These are phyloP conservation scores for Monosporascus sp. DNA, from an alignment of 2,329 filamentous ascomycete genomes.

Conservation along the genomic window DNA sequence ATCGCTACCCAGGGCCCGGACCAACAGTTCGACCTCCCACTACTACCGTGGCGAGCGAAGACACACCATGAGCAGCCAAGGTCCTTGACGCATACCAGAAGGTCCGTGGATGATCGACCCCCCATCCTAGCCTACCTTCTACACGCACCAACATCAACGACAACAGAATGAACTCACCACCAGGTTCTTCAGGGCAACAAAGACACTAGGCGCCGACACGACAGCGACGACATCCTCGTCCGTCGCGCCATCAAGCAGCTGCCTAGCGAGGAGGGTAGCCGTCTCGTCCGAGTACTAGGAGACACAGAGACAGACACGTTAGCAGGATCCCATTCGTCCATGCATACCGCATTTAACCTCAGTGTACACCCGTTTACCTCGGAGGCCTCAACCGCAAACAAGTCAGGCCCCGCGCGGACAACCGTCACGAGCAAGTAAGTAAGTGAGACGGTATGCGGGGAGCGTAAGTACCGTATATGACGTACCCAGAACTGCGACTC, in stretches of 20 bases:
- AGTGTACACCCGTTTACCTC: no score
- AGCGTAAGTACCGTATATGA: slow-evolving; percentile 2
- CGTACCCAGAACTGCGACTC: slow-evolving; percentile 76
- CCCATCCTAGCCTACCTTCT: no score
- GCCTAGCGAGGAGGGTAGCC: slow-evolving; percentile 55
- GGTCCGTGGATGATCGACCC: no score
- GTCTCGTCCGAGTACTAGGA: slow-evolving; percentile 66
- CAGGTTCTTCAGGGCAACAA: slow-evolving; percentile 69
- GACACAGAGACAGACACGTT: neutral
- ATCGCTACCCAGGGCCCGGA: no score
- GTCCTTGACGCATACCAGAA: no score
- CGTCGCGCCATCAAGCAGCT: slow-evolving; percentile 58
- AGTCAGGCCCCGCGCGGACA: neutral
- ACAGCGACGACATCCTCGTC: slow-evolving; percentile 57
- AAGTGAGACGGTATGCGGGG: no score
- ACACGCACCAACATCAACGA: neutral
- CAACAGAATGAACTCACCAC: slow-evolving; percentile 39
- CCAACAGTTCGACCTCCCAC: no score
- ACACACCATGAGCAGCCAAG: no score
- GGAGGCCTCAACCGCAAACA: no score
- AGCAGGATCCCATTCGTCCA: neutral
- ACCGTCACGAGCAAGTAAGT: neutral
- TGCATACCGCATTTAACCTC: neutral
- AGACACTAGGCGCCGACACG: slow-evolving; percentile 70
- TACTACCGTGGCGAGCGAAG: no score